Base-by-base conservation (phyloP, 768 basidiomycete genomes). In the Rubroboletus satanas region DNA sequence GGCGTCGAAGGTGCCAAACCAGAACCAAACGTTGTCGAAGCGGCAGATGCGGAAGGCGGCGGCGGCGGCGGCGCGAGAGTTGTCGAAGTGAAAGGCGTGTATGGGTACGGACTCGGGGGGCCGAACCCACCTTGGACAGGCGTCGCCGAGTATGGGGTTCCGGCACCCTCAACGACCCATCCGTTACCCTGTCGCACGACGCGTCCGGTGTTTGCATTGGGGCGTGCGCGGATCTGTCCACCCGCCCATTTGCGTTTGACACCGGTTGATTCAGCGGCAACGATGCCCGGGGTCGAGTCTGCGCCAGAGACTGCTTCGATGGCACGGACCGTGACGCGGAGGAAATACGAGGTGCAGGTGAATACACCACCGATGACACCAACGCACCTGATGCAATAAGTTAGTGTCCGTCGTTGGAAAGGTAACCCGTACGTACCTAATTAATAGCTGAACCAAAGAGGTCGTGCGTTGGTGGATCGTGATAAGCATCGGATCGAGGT, bases 311-410 rank as follows among this genome's bases (percentile, higher is more conserved):
- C 85, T 11, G 82, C 84, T 56, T 84, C 82, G 38, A 87, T 79
- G 5, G 87, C 84, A 31, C 83, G 83, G 47, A 75, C 71, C 23
- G 82, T 80, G 45, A 88, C 76, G 39, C 81, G 80, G 57, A 88
- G 79, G 53, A 87, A 85, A 67, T 90, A 90, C 47, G 86, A 84
- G 70, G 86, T 80, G 73, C 90, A 93, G 8, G 90, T 88, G 69
- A 93, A 92, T 41, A 93, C 82, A 4, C 93, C 93, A 12, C 96
- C 96, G 29, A 99, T 79, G 45, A 98, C 96, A n/a, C 96, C 96
- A 7, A 90, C 87, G 60, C 83, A 85, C 47, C 88, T 82, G n/a
- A 9, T 36, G 17, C 5, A 18, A 39, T 4, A 1, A 11, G 45
- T 33, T 4, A 45, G 44, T 4, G 9, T 3, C 2, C 10, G 11